These are phyloP conservation scores for Fusarium tricinctum DNA, from an alignment of 2,329 filamentous ascomycete genomes.

Conservation along the genomic window DNA sequence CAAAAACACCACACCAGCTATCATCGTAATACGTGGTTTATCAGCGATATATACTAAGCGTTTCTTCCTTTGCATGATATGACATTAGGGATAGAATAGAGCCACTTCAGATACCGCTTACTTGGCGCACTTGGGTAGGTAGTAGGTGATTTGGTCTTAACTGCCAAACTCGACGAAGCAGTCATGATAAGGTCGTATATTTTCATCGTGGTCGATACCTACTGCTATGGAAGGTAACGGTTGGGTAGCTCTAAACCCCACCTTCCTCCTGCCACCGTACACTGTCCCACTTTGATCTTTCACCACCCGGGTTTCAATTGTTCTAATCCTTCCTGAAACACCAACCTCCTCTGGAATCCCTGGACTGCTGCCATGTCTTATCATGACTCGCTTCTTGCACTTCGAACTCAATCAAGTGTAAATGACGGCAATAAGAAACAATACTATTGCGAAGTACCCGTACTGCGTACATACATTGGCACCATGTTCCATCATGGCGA, in stretches of 20 bases:
- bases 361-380: conserved; percentile 22
- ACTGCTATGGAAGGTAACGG: neutral
- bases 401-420: conserved; percentile 10
- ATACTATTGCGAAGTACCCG: neutral
- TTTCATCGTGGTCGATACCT: conserved; percentile 4
- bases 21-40: no score
- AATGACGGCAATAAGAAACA: conserved; percentile 17
- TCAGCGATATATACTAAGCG: no score
- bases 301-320: conserved; percentile 25
- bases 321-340: conserved; percentile 38
- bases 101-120: no score
- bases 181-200: neutral
- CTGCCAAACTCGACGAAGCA: neutral
- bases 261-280: neutral
- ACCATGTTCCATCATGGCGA: conserved; percentile 30
- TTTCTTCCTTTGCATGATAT: no score
- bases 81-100: no score
- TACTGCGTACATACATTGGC: neutral
- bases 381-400: conserved; percentile 35
- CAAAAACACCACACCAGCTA: no score
- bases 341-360: conserved; percentile 8
- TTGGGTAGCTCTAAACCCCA: neutral
- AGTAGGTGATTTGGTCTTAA: neutral
- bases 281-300: neutral
- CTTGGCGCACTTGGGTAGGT: no score